A percentile compares a stretch with the other conserved stretches of the same genome.
These are phyloP conservation scores for Penicillium frequentans DNA, from an alignment of 2,329 filamentous ascomycete species.

Conservation along the genomic window DNA sequence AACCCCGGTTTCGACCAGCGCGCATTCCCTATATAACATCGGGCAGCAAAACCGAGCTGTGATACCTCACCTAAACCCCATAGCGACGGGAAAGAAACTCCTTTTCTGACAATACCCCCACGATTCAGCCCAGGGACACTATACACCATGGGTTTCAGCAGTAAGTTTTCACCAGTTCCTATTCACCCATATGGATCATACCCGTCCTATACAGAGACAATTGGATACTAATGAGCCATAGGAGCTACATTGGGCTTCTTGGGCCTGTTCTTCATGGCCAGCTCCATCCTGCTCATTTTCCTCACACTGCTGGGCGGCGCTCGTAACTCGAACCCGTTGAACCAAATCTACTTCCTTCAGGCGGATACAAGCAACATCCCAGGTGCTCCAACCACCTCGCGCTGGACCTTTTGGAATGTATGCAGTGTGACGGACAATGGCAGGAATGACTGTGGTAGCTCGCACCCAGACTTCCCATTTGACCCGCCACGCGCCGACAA, in stretches of 20 bases:
- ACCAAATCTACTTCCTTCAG: conserved; percentile 81
- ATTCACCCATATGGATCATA: neutral
- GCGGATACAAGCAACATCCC: conserved; percentile 73
- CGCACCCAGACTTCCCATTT: conserved; percentile 66
- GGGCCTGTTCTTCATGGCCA: conserved; percentile 63
- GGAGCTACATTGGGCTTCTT: conserved; percentile 57
- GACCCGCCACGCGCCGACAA: conserved; percentile 57
- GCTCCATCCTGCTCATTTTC: conserved; percentile 63
- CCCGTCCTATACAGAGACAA: neutral
- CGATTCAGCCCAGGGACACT: neutral
- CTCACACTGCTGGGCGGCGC: conserved; percentile 65
- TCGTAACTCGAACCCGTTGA: conserved; percentile 58
- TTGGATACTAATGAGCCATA: conserved; percentile 29
- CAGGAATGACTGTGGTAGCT: conserved; percentile 63
- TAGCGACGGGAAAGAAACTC: neutral
- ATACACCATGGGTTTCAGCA: conserved; percentile 29
- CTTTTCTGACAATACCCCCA: neutral
- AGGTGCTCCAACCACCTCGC: conserved; percentile 65
- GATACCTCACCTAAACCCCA: neutral
- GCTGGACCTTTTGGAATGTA: conserved; percentile 91
- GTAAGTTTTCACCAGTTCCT: conserved; percentile 24
- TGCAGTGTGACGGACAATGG: conserved; percentile 60
- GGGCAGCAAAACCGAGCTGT: conserved; percentile 10
- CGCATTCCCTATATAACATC: conserved; percentile 10
- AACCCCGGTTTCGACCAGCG: neutral